Conservation (phyloP, 176 grass and related monocot genomes). For the Avena atlantica region DNA sequence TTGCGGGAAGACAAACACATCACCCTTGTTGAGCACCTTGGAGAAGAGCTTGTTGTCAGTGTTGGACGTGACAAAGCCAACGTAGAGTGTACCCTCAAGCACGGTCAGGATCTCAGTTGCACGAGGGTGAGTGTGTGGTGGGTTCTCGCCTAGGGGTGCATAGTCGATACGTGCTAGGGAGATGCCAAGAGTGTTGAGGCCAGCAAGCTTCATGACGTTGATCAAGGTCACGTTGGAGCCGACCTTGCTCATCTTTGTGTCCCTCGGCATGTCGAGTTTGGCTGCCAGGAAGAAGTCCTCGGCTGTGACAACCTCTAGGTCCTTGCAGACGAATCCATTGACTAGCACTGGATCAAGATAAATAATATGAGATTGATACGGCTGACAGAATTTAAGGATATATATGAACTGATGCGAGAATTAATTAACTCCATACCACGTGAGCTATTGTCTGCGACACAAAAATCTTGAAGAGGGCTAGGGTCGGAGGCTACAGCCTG, state of each 20-base stretch:
- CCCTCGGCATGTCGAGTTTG: not conserved
- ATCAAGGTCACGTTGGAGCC: not conserved
- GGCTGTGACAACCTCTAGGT: not conserved
- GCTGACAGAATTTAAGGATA: not conserved
- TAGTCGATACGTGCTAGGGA: not conserved
- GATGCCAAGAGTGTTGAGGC: not conserved
- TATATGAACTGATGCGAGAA: not conserved
- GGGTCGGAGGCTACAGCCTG: conserved; percentile 25
- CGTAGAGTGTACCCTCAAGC: not conserved
- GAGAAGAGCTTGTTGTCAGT: not conserved
- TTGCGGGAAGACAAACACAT: too few species aligned
- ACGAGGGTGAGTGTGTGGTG: not conserved
- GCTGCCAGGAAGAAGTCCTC: not conserved
- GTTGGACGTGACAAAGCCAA: not conserved
- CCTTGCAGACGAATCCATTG: not conserved
- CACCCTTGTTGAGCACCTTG: too few species aligned
- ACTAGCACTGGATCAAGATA: not conserved
- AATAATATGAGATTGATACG: not conserved
- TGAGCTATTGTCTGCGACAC: conserved; percentile 20
- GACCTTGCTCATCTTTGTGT: not conserved
- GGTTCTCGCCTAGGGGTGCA: not conserved
- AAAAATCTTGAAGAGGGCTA: conserved; percentile 38
- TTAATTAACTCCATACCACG: not conserved
- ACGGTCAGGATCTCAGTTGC: not conserved
- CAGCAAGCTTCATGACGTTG: not conserved